Base-by-base conservation (phyloP, 192 early-diverging fungal species). In the Phlyctochytrium arcticum region DNA sequence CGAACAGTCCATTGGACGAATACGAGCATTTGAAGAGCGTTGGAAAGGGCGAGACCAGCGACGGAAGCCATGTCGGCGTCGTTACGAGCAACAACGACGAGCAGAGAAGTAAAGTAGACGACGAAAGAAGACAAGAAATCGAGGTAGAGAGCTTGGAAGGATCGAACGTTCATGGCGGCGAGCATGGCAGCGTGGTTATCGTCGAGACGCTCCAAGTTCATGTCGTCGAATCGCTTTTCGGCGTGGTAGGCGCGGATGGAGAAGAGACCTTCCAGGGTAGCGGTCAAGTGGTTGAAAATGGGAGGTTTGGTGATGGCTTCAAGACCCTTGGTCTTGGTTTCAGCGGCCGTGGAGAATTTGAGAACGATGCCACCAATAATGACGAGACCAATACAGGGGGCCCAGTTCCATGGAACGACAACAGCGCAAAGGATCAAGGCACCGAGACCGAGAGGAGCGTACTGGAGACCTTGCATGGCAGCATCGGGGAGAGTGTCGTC, bases 1-100 rank as follows among this genome's bases (percentile, higher is more conserved):
- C 85, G 78, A 37, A 88, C 75, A 0, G 71, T 74, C 82, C 82
- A 87, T 51, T 87, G 87, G 17, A 80, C 73, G 58, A 87, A 87
- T 10, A 88, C 81, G 26, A 85, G 60, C 65, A 88, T 75, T 62
- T 85, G 85, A 7, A 88, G 68, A 3, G 87, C 85, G 62, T 85
- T 87, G 3, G 83, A 80, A 34, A 88, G 68, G 7, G 85, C 85
- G 29, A 88, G 67, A 68, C 87, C 87, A 6, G 78, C 75, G 59
- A 73, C 62, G 3, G 87, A 81, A n/a, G 67, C 53, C n/a, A 73
- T 73, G 44, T 7, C 37, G 3, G 15, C 32, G 32, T 33, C 47
- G 17, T 33, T 37, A 46, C 50, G 76, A 19, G 60, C 71, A 61
- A 73, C 56, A 46, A 88, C 71, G 12, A 88, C 62, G 36, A 81